These are phyloP conservation scores for Vitis vinifera DNA, from an alignment of 164 flowering plant genomes.

Conservation along the genomic window DNA sequence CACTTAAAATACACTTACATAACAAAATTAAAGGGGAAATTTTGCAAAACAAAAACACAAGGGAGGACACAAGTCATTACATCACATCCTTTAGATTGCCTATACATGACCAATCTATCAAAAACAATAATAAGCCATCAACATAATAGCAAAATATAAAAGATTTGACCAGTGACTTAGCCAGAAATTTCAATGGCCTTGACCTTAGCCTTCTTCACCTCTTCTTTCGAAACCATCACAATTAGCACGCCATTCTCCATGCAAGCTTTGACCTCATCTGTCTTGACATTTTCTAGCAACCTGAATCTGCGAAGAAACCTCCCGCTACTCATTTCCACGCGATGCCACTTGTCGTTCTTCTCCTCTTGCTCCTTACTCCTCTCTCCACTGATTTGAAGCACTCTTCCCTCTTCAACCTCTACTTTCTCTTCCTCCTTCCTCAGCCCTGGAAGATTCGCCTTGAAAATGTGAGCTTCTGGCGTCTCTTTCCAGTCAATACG, in stretches of 20 bases:
- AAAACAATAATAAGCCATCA: no score
- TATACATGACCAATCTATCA: no score
- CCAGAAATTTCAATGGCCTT: constrained; percentile 27
- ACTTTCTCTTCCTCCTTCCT: constrained; percentile 27
- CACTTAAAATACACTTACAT: no score
- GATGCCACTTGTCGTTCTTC: constrained; percentile 24
- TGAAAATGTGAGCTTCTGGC: constrained; percentile 16
- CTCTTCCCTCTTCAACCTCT: constrained; percentile 24
- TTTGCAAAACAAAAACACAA: no score
- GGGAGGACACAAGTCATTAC: no score
- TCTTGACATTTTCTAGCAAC: constrained; percentile 23
- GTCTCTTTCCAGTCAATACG: constrained; percentile 27
- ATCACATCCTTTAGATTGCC: no score
- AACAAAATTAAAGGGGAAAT: no score
- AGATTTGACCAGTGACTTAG: background rate
- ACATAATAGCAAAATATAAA: no score
- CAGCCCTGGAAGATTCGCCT: constrained; percentile 21
- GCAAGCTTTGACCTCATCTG: constrained; percentile 18
- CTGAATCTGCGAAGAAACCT: constrained; percentile 22
- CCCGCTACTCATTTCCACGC: constrained; percentile 21
- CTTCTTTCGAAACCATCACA: constrained; percentile 23
- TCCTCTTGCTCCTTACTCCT: constrained; percentile 23
- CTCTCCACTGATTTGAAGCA: constrained; percentile 31
- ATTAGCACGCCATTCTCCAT: constrained; percentile 26
- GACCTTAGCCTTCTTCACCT: constrained; percentile 22